phyloP scores from a whole-genome alignment of 306 rosid genomes.

The Prunus davidiana region DNA sequence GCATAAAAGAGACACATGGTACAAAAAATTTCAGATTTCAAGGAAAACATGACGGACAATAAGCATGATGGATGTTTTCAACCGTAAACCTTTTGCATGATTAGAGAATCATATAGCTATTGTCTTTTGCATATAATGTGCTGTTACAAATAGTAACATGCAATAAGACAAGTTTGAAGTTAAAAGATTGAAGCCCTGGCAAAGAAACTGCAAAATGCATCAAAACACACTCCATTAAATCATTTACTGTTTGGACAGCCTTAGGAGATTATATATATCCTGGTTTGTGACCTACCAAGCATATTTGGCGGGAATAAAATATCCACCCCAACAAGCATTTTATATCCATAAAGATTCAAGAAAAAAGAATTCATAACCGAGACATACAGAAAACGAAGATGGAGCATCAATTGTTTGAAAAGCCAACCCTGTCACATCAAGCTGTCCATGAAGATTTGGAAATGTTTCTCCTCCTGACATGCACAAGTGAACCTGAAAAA shows the following conservation, averaged over 20 bases:
- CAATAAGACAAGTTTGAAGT: neutral
- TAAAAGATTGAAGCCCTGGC: neutral
- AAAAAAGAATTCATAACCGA: conserved; percentile 4
- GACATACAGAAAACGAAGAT: conserved; percentile 82
- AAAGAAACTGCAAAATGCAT: neutral
- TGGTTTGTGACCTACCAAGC: neutral
- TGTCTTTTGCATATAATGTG: neutral
- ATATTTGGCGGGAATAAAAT: neutral
- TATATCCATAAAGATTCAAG: conserved; percentile 11
- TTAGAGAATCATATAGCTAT: neutral
- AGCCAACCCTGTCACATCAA: conserved; percentile 74
- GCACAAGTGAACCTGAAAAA: conserved; percentile 79
- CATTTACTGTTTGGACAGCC: neutral
- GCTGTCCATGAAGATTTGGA: conserved; percentile 89
- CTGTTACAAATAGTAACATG: neutral
- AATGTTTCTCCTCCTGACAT: conserved; percentile 85
- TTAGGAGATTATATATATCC: neutral
- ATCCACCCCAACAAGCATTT: neutral
- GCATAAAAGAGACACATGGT: conserved; percentile 32
- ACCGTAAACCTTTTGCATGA: conserved; percentile 3
- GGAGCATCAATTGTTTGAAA: conserved; percentile 76
- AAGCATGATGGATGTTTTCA: neutral
- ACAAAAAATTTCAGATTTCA: conserved; percentile 4
- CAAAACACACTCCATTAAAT: neutral
- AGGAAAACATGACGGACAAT: neutral